Evolutionary conservation across 305 asterid genomes (phyloP), one percentile per base, ranked within the genome.

Genomic region (Solanum hybrid): DNA sequence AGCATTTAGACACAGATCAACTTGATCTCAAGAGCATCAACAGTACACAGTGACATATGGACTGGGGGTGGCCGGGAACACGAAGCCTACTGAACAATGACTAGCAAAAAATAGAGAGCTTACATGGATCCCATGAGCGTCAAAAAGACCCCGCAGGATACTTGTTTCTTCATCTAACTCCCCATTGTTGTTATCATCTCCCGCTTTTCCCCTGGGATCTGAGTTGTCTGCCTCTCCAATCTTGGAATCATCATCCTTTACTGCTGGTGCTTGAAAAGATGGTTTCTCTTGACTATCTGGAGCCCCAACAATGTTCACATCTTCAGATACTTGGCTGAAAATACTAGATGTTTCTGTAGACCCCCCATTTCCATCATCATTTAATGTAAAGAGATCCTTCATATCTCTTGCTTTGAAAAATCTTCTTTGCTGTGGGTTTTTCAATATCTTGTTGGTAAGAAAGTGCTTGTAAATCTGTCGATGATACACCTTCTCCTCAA

Each of bases 401-500:
- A 97, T 93, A 91, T 97, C 99, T 57, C 99, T 96, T 90, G 99
- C 94, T 94, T 95, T 97, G 91, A 97, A 97, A 93, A 97, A 95
- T 93, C 99, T 94, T 94, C 95, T 94, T 95, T 97, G 99, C 91
- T 96, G 99, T 10, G 99, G 99, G 93, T 97, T 97, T 93, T 95
- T 93, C 94, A 97, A 92, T 91, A 97, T 97, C 94, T 96, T 97
- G 92, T 96, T 96, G 92, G 99, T 97, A 73, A 97, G 98, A 51
- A 96, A 97, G 92, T 96, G 99, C 92, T 97, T 97, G 92, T 96
- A 97, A 88, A 97, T 97, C 94, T 97, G 99, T 89, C 99, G 93
- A 92, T 97, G 99, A 93, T 97, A 97, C 90, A 97, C 98, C 94
- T 97, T 97, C 96, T 97, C 99, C 92, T 97, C 99, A 89, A 97